Conservation (phyloP, 1,284 basidiomycete species). For the Apiotrichum domesticum region DNA sequence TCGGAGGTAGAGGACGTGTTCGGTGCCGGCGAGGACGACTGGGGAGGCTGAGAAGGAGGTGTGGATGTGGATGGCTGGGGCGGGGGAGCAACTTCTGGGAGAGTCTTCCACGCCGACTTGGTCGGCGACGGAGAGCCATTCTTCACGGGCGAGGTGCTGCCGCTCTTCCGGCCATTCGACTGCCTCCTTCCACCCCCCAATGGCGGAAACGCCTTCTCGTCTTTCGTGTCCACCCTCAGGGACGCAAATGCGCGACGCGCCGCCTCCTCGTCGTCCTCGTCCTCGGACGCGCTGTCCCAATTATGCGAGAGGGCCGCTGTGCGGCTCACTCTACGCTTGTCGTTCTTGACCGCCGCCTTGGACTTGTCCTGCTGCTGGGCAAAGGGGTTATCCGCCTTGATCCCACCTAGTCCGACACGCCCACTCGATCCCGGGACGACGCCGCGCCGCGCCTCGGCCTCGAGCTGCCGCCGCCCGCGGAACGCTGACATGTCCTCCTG, state of each 20-base stretch:
- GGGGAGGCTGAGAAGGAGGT: neutral
- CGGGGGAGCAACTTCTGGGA: neutral
- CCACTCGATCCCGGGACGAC: slow-evolving; percentile 29
- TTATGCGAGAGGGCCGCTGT: neutral
- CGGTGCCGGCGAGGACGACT: neutral
- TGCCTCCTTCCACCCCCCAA: slow-evolving; percentile 5
- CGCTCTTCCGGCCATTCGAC: neutral
- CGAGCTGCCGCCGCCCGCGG: slow-evolving; percentile 65
- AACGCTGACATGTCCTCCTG: slow-evolving; percentile 87
- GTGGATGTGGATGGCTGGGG: neutral
- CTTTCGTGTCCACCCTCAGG: slow-evolving; percentile 11
- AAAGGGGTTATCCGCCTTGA: slow-evolving; percentile 26
- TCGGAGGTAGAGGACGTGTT: neutral
- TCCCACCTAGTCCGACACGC: neutral
- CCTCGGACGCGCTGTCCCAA: slow-evolving; percentile 31
- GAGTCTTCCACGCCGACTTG: slow-evolving; percentile 3
- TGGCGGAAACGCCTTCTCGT: slow-evolving; percentile 17
- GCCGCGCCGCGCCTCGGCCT: slow-evolving; percentile 54
- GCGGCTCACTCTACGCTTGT: slow-evolving; percentile 45
- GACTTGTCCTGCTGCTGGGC: slow-evolving; percentile 16
- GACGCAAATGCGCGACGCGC: slow-evolving; percentile 25
- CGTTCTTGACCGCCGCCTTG: slow-evolving; percentile 69
- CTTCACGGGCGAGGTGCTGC: neutral
- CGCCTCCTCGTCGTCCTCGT: slow-evolving; percentile 23
- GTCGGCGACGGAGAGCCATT: neutral